phyloP scores from a whole-genome alignment of 495 filamentous ascomycete species.

The Lentithecium fluviatile region DNA sequence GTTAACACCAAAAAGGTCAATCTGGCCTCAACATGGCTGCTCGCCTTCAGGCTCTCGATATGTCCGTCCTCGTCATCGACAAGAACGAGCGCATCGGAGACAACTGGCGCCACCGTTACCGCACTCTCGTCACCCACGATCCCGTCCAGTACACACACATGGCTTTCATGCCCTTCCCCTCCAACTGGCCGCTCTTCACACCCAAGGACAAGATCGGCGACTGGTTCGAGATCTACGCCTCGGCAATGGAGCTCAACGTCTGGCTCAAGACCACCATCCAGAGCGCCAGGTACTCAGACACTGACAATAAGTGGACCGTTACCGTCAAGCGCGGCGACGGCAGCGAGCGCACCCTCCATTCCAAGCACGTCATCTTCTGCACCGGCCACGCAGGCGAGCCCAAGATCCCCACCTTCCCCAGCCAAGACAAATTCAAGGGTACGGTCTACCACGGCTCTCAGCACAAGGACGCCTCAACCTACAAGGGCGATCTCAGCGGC shows the following conservation, averaged over 20 bases:
- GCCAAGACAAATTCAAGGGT: conserved; percentile 61
- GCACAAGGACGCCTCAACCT: conserved; percentile 44
- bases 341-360: conserved; percentile 58
- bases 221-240: conserved; percentile 72
- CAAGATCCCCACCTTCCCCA: conserved; percentile 61
- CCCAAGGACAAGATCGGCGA: conserved; percentile 80
- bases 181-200: conserved; percentile 54
- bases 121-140: conserved; percentile 66
- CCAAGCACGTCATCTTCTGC: conserved; percentile 64
- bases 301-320: conserved; percentile 60
- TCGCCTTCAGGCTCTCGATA: conserved; percentile 64
- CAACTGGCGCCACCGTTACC: conserved; percentile 69
- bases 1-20: conserved; percentile 45
- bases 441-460: conserved; percentile 69
- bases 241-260: conserved; percentile 68
- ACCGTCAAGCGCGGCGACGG: conserved; percentile 56
- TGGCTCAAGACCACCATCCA: conserved; percentile 61
- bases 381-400: conserved; percentile 74
- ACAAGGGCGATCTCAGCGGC: conserved; percentile 50
- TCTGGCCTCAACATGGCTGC: conserved; percentile 63
- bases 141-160: conserved; percentile 75
- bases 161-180: conserved; percentile 68
- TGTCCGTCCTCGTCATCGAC: conserved; percentile 66
- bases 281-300: conserved; percentile 54
- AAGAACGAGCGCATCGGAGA: conserved; percentile 65